Base-by-base conservation (phyloP, 345 rosid genomes). In the Anacardium occidentale region DNA sequence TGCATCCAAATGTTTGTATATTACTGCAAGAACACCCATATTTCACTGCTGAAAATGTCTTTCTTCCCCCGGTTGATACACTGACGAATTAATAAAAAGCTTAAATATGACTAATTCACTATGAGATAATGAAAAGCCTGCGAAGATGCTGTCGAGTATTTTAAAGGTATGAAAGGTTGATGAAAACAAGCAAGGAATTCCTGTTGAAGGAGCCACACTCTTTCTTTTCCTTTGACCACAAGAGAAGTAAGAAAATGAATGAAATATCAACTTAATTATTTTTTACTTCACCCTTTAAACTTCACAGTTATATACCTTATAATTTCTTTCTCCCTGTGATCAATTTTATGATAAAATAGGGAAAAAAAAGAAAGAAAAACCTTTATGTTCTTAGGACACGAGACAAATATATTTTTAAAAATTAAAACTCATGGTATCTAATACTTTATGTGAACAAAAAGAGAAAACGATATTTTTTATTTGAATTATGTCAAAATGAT, bases 1-100 rank as follows among this genome's bases (percentile, higher is more conserved):
- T 14, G 93, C 77, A 74, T 91, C 91, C 77, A 91, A 77, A 68
- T 77, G 87, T 77, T 84, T 87, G 18, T 88, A 91, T 32, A 87
- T 66, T 22, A 64, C 84, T 52, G 82, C 71, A 18, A 88, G 69
- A 51, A 83, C 77, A 34, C 95, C 93, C 97, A 91, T 89, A 69
- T n/a, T 37, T 22, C 13, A 21, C 18, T 20, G 56, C 22, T 66
- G 6, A 21, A 37, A 37, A 7, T 37, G 15, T 45, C 11, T 24
- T 29, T 47, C 7, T 47, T 21, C 14, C 2, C 13, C 42, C 42
- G 10, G 58, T 14, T 21, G 61, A 71, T 61, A 3, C n/a, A 44
- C 17, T 1, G 34, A 53, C 18, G 1, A 15, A n/a, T 37, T 37
- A 37, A 37, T 37, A 1, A 29, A n/a, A 25, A 69, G 51, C 53